Percentiles rank a stretch among this genome's conserved stretches.
Evolutionary conservation across 768 basidiomycete species (phyloP).

Genomic region (Amanita exitialis): DNA sequence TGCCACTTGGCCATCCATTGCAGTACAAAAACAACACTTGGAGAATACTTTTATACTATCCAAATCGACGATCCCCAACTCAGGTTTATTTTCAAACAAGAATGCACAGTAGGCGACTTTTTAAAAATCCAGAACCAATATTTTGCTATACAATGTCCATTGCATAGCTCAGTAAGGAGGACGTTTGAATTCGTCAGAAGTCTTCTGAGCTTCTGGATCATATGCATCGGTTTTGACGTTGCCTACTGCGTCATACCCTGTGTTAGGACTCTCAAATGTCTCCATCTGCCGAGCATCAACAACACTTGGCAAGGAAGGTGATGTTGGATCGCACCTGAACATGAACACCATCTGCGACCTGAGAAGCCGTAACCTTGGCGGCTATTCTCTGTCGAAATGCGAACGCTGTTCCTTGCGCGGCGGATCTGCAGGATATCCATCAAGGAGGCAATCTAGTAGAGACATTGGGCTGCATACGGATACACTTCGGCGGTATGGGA

Average conservation of each 20-base stretch:
- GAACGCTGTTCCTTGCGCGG: slow-evolving; percentile 41
- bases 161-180: slow-evolving; percentile 28
- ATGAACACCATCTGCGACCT: slow-evolving; percentile 41
- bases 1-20: background rate
- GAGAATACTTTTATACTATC: too few species aligned
- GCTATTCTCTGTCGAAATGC: slow-evolving; percentile 43
- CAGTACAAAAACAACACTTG: background rate
- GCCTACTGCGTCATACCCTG: slow-evolving; percentile 51
- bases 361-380: slow-evolving; percentile 23
- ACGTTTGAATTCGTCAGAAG: slow-evolving; percentile 55
- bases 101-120: too few species aligned
- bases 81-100: too few species aligned
- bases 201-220: slow-evolving; percentile 52
- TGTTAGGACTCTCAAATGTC: slow-evolving; percentile 41
- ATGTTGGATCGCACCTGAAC: slow-evolving; percentile 35
- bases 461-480: slow-evolving; percentile 27
- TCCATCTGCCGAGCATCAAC: slow-evolving; percentile 42
- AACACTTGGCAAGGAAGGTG: background rate
- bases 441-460: background rate
- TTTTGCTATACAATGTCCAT: too few species aligned
- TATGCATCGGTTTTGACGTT: slow-evolving; percentile 32
- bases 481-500: slow-evolving; percentile 39
- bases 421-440: background rate
- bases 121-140: too few species aligned
- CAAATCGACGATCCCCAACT: too few species aligned